Conservation (phyloP, 257 asterid species). For the Penstemon barbatus region DNA sequence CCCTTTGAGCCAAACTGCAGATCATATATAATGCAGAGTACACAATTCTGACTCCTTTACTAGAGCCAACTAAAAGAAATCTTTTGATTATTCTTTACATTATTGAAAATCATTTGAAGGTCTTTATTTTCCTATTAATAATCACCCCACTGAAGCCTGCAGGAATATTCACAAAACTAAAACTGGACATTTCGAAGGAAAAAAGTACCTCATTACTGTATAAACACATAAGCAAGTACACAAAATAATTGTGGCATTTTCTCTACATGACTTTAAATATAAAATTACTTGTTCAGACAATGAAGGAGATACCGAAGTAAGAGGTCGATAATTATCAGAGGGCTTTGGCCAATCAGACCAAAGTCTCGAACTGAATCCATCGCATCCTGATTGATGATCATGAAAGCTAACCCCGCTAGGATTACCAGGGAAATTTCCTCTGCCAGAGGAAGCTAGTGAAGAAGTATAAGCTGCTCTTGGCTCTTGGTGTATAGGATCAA, state of each 20-base stretch:
- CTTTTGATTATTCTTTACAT: no score
- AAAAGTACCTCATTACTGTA: not conserved
- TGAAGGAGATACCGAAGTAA: slow-evolving; percentile 1
- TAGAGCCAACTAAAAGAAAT: not conserved
- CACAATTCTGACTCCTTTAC: not conserved
- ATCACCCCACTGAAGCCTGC: not conserved
- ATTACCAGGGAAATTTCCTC: slow-evolving; percentile 24
- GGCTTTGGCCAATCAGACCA: slow-evolving; percentile 28
- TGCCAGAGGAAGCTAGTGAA: slow-evolving; percentile 17
- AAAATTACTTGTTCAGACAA: not conserved
- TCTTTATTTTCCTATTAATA: not conserved
- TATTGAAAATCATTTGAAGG: not conserved
- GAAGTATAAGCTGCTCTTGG: slow-evolving; percentile 11
- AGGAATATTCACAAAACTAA: not conserved
- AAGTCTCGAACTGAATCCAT: slow-evolving; percentile 21
- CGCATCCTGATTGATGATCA: slow-evolving; percentile 19
- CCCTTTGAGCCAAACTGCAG: not conserved
- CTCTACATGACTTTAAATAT: not conserved
- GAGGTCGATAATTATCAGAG: slow-evolving; percentile 18
- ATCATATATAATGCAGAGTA: not conserved
- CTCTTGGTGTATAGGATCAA: slow-evolving; percentile 10
- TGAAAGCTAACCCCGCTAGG: slow-evolving; percentile 20
- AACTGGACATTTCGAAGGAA: not conserved
- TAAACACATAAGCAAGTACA: not conserved
- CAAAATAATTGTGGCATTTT: not conserved